Evolutionary conservation across 2,329 filamentous ascomycete genomes (phyloP), one percentile per base, ranked within the genome.

Genomic region (Cladosporium halotolerans): DNA sequence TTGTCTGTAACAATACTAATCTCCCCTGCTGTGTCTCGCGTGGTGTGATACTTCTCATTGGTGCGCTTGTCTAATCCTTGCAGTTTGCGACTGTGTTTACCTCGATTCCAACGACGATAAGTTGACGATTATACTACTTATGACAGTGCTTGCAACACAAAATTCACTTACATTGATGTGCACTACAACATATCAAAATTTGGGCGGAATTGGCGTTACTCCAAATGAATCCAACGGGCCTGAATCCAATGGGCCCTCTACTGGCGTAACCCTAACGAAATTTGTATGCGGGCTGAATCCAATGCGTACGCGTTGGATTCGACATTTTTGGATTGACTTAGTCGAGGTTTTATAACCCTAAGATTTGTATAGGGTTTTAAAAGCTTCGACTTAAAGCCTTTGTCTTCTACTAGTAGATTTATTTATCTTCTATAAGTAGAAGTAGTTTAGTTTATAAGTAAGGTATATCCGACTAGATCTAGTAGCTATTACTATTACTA

Each of bases 381-480:
- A 38, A n/a, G 34, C 34, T 38, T 38, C 34, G 34, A 38, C 34
- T 38, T 38, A 38, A 38, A 38, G 34, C 34, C 34, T 38, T 38
- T 38, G 34, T 38, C 34, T 38, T 38, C 34, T 38, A 38, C 34
- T 38, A 43, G n/a, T n/a, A n/a, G n/a, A n/a, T n/a, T n/a, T n/a
- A n/a, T n/a, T n/a, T n/a, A n/a, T n/a, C n/a, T n/a, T n/a, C n/a
- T n/a, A n/a, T n/a, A n/a, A n/a, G n/a, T n/a, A n/a, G n/a, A n/a
- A 19, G 41, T 43, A 43, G 41, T 23, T 43, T 10, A 43, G 41
- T 43, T 43, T 43, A 43, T 43, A 43, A 43, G 41, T 10, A 43
- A 43, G 41, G 41, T 10, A 43, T 43, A 43, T 43, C 41, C 41
- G 41, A 43, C 41, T 10, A 43, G 41, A 43, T 43, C 41, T 43